Evolutionary conservation across 177 flowering plant species (phyloP), one percentile per base, ranked within the genome.

Genomic region (Vitis hybrid): DNA sequence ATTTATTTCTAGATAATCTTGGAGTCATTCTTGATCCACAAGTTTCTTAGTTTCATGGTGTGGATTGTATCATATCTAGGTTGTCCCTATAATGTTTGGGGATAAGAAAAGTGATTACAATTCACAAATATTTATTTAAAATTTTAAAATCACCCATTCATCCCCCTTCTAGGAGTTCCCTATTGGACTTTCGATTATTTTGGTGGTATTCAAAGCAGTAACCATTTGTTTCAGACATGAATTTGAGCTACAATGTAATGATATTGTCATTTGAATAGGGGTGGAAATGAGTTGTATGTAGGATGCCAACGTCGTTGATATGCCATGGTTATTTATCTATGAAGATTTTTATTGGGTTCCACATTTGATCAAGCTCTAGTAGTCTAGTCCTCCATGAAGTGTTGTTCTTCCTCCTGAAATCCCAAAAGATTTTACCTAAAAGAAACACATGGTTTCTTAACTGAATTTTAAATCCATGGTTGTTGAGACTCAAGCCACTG

Each of bases 281-380:
- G 68, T 92, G 94, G 74, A 91, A 92, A 70, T 74, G 64, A 27
- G 94, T 89, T 0, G 96, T 96, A 70, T 91, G 92, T 3, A 96
- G 97, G 30, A 91, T 75, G 0, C 89, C 97, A 1, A 91, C 69
- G 74, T 93, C 94, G 19, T 91, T 91, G 0, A 65, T 4, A 6
- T 87, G 81, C 98, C 98, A 93, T 2, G 98, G 95, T 13, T 89
- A 90, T 14, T 93, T 74, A 63, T 93, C 92, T 6, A 91, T 88
- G 58, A 87, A 72, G 66, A 93, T 86, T 82, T 91, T 93, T 0
- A 83, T 56, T 11, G 94, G 92, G 65, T 86, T 90, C 49, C 88
- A 86, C 88, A 90, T 79, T 73, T 86, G 81, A 13, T 83, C 79
- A 11, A 83, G 80, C 71, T 87, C 83, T 17, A 93, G 70, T 15